Evolutionary conservation across 306 rosid genomes (phyloP).

Genomic region (Betula pendula): DNA sequence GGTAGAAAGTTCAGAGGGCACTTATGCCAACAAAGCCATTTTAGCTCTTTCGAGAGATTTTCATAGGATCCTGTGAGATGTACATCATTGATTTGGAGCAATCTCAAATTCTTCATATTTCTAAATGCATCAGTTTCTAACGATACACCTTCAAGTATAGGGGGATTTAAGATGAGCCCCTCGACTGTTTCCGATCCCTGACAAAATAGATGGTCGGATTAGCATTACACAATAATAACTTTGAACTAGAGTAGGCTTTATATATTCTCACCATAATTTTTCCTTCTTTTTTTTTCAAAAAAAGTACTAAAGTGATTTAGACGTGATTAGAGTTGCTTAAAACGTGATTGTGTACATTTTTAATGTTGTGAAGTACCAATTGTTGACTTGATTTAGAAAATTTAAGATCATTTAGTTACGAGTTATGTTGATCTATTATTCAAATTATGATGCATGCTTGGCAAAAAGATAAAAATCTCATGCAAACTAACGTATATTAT

Average conservation of each 20-base stretch:
- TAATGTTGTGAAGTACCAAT: not conserved
- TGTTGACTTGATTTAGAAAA: too few species aligned
- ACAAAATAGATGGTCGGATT: not conserved
- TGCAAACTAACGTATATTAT: too few species aligned
- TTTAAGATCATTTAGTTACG: too few species aligned
- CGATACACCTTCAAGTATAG: too few species aligned
- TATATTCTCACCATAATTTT: too few species aligned
- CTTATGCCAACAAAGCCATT: not conserved
- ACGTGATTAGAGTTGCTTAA: too few species aligned
- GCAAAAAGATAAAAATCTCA: not conserved
- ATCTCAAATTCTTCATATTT: not conserved
- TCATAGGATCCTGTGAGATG: not conserved
- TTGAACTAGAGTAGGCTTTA: not conserved
- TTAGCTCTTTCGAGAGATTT: not conserved
- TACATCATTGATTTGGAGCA: not conserved
- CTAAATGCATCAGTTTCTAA: not conserved
- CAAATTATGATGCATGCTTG: too few species aligned
- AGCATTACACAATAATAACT: not conserved
- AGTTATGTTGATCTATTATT: too few species aligned
- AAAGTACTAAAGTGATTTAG: not conserved
- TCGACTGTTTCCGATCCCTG: not conserved
- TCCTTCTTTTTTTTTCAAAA: too few species aligned
- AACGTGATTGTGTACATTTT: not conserved
- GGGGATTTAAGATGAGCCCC: not conserved
- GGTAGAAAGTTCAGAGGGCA: not conserved